Evolutionary conservation across 495 filamentous ascomycete species (phyloP).

Genomic region (Penicillium roqueforti): DNA sequence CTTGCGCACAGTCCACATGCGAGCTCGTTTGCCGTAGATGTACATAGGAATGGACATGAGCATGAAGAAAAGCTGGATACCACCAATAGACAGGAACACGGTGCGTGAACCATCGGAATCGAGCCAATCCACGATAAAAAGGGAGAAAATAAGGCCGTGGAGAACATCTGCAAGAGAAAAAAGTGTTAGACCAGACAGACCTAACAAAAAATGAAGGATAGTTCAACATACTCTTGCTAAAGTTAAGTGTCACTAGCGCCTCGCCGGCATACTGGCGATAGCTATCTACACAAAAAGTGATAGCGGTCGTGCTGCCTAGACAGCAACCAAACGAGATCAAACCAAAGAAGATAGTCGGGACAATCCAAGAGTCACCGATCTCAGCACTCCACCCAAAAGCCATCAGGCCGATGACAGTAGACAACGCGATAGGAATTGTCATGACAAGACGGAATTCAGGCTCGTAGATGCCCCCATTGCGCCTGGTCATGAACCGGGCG

Average conservation of each 20-base stretch:
- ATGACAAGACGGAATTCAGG: constrained; percentile 94
- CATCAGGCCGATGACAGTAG: constrained; percentile 82
- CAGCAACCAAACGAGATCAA: constrained; percentile 91
- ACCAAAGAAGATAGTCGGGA: constrained; percentile 90
- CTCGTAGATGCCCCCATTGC: constrained; percentile 93
- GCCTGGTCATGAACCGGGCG: constrained; percentile 68
- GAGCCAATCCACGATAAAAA: constrained; percentile 89
- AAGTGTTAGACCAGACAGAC: constrained; percentile 5
- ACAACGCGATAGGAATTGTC: constrained; percentile 74
- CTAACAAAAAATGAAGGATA: background rate
- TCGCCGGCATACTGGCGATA: constrained; percentile 94
- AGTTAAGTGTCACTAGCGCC: constrained; percentile 90
- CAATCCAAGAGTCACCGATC: constrained; percentile 74
- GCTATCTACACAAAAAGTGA: constrained; percentile 91
- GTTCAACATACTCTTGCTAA: constrained; percentile 68
- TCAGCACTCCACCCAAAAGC: constrained; percentile 89
- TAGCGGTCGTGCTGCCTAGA: constrained; percentile 86
- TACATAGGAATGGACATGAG: constrained; percentile 87
- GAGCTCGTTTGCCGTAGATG: constrained; percentile 84
- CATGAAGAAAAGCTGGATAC: constrained; percentile 76
- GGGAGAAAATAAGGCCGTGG: constrained; percentile 82
- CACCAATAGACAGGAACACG: constrained; percentile 79
- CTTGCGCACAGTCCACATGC: constrained; percentile 95
- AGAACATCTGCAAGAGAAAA: constrained; percentile 58
- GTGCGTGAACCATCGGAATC: constrained; percentile 67